phyloP scores from a whole-genome alignment of 495 filamentous ascomycete species.

The Astrocystis sublimbata region DNA sequence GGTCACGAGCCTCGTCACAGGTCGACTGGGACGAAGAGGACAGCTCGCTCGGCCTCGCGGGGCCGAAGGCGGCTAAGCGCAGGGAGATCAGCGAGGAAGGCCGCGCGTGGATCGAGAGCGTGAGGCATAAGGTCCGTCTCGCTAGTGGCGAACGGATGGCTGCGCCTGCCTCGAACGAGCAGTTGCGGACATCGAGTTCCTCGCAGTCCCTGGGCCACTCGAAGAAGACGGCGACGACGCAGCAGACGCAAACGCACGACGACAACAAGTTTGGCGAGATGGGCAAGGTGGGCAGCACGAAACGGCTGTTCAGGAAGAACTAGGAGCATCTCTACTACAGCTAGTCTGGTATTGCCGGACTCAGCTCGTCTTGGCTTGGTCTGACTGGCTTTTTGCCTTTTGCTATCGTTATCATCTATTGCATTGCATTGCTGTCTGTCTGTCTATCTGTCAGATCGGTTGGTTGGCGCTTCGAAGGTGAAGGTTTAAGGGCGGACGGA shows the following conservation, averaged over 20 bases:
- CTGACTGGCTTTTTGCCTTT: no score
- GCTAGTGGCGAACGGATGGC: slow-evolving; percentile 49
- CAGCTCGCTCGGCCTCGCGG: slow-evolving; percentile 60
- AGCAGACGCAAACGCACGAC: no score
- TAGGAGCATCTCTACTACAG: slow-evolving; percentile 33
- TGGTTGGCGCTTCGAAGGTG: slow-evolving; percentile 12
- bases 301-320: slow-evolving; percentile 56
- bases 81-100: slow-evolving; percentile 63
- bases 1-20: slow-evolving; percentile 46
- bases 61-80: slow-evolving; percentile 57
- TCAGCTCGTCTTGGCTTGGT: not conserved
- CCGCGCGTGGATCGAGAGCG: slow-evolving; percentile 69
- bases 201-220: slow-evolving; percentile 26
- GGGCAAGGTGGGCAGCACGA: slow-evolving; percentile 56
- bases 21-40: slow-evolving; percentile 59
- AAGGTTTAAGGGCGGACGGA: slow-evolving; percentile 12
- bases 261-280: slow-evolving; percentile 57
- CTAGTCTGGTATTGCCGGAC: not conserved
- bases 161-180: slow-evolving; percentile 14
- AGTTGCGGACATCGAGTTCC: slow-evolving; percentile 15
- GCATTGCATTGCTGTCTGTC: no score
- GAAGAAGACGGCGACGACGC: slow-evolving; percentile 25
- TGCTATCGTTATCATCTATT: not conserved
- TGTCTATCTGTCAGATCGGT: no score
- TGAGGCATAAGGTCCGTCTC: slow-evolving; percentile 65